A percentile compares a stretch with the other conserved stretches of the same genome.
These are phyloP conservation scores for Pleomassaria siparia DNA, from an alignment of 2,329 filamentous ascomycete species.

Conservation along the genomic window DNA sequence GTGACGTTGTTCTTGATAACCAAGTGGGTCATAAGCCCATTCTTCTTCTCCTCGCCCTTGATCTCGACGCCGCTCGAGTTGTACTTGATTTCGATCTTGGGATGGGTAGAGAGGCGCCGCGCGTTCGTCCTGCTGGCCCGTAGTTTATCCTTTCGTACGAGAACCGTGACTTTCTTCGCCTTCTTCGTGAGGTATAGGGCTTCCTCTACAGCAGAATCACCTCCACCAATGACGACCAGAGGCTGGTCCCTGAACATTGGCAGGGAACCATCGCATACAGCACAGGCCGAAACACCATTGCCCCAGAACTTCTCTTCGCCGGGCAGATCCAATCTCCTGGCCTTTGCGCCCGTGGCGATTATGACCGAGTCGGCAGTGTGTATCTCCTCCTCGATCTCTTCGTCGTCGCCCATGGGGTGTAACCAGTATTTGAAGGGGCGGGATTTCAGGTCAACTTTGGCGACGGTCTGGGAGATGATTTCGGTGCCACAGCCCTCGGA, in stretches of 20 bases:
- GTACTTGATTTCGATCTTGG: constrained; percentile 89
- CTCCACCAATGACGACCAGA: constrained; percentile 91
- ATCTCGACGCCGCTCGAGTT: constrained; percentile 81
- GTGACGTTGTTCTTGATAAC: constrained; percentile 77
- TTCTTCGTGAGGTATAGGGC: constrained; percentile 98
- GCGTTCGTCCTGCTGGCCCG: constrained; percentile 93
- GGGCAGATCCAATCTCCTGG: constrained; percentile 75
- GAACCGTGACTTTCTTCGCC: constrained; percentile 88
- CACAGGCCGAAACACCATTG: constrained; percentile 92
- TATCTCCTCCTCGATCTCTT: constrained; percentile 65
- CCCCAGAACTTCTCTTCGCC: constrained; percentile 98
- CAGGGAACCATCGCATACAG: constrained; percentile 94
- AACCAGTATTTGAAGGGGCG: constrained; percentile 88
- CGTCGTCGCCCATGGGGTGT: constrained; percentile 74
- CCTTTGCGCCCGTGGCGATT: constrained; percentile 92
- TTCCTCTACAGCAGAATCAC: constrained; percentile 96
- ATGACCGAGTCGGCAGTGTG: constrained; percentile 92
- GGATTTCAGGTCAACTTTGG: constrained; percentile 77
- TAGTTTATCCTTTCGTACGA: constrained; percentile 84
- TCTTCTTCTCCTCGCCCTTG: constrained; percentile 73
- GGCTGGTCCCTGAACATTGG: constrained; percentile 98
- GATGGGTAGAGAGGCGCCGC: constrained; percentile 75
- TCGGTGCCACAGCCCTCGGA: constrained; percentile 89
- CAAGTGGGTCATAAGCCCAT: constrained; percentile 83
- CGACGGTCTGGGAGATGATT: constrained; percentile 90